Percentiles rank a stretch among this genome's conserved stretches.
These are phyloP conservation scores for Chrysochromulina parva DNA, from an alignment of 78 protist species.

Conservation along the genomic window DNA sequence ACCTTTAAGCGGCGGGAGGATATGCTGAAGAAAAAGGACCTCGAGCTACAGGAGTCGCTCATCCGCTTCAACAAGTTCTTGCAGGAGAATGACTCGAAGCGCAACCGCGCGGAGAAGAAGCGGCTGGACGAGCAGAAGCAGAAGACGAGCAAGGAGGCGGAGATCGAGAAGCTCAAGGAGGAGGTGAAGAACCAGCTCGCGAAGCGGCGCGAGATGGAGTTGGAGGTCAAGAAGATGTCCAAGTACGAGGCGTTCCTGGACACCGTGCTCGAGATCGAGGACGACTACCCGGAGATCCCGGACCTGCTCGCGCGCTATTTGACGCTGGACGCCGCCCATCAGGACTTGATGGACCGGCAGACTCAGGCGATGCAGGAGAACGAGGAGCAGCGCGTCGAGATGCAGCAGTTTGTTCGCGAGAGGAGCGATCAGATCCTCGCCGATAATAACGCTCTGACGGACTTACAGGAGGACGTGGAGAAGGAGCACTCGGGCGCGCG, in stretches of 20 bases:
- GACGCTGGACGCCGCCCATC: conserved; percentile 17
- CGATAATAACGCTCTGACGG: conserved; percentile 29
- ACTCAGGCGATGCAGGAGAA: not conserved
- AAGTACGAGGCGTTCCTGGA: not conserved
- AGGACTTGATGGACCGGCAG: not conserved
- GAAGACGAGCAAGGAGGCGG: not conserved
- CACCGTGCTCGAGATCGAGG: not conserved
- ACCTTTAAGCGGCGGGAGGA: conserved; percentile 52
- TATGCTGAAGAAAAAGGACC: conserved; percentile 30
- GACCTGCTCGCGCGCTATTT: conserved; percentile 35
- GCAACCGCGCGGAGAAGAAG: conserved; percentile 48
- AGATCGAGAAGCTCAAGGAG: not conserved
- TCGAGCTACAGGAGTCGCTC: conserved; percentile 47
- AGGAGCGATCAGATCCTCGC: not conserved
- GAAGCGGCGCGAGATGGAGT: not conserved
- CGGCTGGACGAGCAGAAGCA: conserved; percentile 14
- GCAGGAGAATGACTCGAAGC: conserved; percentile 56
- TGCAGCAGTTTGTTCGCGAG: not conserved
- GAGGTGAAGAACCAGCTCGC: not conserved
- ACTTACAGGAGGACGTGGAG: conserved; percentile 16
- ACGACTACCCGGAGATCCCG: conserved; percentile 34
- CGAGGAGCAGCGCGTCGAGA: not conserved
- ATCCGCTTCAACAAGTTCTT: conserved; percentile 52
- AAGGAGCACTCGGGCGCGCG: not conserved
- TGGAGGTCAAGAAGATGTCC: not conserved